Conservation (phyloP, 805 yeast species). For the Candida adriatica region DNA sequence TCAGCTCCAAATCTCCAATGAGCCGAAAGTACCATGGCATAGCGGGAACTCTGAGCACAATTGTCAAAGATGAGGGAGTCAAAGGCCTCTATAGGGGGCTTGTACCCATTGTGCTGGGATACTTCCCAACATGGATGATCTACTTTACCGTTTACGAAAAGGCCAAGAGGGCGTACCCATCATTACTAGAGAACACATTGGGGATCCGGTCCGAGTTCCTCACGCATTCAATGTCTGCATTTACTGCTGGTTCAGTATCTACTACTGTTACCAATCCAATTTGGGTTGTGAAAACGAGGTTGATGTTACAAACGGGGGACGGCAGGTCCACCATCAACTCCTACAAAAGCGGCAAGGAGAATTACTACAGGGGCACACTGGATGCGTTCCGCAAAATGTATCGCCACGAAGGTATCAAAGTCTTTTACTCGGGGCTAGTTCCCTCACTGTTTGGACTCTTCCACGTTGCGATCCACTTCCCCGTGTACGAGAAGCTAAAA, state of each 20-base stretch:
- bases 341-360: slow-evolving; percentile 11
- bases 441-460: slow-evolving; percentile 87
- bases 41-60: slow-evolving; percentile 55
- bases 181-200: slow-evolving; percentile 23
- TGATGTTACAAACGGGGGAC: slow-evolving; percentile 69
- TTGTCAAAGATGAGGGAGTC: slow-evolving; percentile 70
- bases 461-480: slow-evolving; percentile 96
- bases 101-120: slow-evolving; percentile 88
- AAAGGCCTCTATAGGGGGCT: slow-evolving; percentile 85
- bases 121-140: slow-evolving; percentile 96
- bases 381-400: slow-evolving; percentile 84
- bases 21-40: slow-evolving; percentile 57
- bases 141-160: slow-evolving; percentile 87
- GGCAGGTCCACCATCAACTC: slow-evolving; percentile 14
- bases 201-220: slow-evolving; percentile 26
- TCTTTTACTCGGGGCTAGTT: slow-evolving; percentile 82
- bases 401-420: slow-evolving; percentile 66
- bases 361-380: slow-evolving; percentile 63
- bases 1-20: slow-evolving; percentile 4
- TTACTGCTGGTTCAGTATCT: slow-evolving; percentile 83
- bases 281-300: slow-evolving; percentile 94
- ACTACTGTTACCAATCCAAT: slow-evolving; percentile 87
- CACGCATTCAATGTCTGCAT: slow-evolving; percentile 49
- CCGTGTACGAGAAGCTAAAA: slow-evolving; percentile 82
- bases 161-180: slow-evolving; percentile 53